Evolutionary conservation across 2,329 filamentous ascomycete species (phyloP).

Genomic region (Fusarium succisae): DNA sequence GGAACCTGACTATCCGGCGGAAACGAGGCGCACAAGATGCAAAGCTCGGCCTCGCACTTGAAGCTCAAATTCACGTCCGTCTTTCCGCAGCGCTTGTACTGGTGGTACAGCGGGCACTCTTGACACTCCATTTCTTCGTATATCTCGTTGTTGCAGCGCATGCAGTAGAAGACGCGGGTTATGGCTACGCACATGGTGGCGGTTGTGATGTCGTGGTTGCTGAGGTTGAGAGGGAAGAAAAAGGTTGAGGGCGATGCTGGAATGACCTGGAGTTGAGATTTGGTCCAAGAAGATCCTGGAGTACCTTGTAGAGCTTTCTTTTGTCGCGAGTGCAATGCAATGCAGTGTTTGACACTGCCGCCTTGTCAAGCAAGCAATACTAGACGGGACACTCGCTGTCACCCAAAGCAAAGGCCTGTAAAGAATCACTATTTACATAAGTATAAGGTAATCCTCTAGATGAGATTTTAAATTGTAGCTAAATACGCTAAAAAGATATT

Average conservation of each 20-base stretch:
- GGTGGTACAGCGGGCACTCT: background rate
- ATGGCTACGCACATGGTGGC: background rate
- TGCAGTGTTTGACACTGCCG: background rate
- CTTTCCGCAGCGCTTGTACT: background rate
- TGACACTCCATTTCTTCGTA: background rate
- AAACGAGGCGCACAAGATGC: background rate
- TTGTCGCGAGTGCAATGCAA: background rate
- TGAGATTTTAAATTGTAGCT: background rate
- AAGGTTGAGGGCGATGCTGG: background rate
- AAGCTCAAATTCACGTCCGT: background rate
- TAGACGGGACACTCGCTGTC: accelerated
- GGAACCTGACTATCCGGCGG: background rate
- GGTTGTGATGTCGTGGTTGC: background rate
- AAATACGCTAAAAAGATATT: background rate
- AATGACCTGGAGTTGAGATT: accelerated
- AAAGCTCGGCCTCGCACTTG: background rate
- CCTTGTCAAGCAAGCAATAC: background rate
- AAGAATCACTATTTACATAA: accelerated
- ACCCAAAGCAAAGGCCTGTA: too few species aligned
- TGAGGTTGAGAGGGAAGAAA: too few species aligned
- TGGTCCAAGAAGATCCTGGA: accelerated
- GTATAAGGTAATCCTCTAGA: accelerated
- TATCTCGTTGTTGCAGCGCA: background rate
- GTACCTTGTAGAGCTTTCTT: accelerated
- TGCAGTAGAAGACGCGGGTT: background rate